A percentile compares a stretch with the other conserved stretches of the same genome.
phyloP scores from a whole-genome alignment of 352 stramenopile species.

The Salisapilia sapeloensis region DNA sequence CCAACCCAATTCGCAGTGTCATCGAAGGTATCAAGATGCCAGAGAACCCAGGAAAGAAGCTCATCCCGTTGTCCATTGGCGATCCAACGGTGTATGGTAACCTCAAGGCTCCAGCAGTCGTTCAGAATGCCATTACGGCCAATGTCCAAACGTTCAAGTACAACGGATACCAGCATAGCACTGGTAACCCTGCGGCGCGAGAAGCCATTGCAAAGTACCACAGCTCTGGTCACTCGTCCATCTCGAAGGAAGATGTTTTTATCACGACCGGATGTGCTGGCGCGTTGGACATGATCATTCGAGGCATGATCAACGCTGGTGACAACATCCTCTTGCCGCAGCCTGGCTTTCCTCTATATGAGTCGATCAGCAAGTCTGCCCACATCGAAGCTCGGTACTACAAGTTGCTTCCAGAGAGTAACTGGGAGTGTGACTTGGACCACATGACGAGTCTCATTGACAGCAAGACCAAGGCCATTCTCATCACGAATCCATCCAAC shows the following conservation, averaged over 20 bases:
- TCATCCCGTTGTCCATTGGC: constrained; percentile 87
- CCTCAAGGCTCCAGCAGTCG: constrained; percentile 76
- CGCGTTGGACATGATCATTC: no score
- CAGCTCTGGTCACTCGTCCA: no score
- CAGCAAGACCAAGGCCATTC: constrained; percentile 75
- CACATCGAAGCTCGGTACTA: constrained; percentile 88
- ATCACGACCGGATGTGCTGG: no score
- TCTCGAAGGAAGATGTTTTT: no score
- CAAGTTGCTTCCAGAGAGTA: constrained; percentile 63
- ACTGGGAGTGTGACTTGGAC: constrained; percentile 88
- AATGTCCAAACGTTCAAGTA: constrained; percentile 65
- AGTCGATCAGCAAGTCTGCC: constrained; percentile 87
- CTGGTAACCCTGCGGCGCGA: constrained; percentile 68
- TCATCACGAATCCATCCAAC: constrained; percentile 95
- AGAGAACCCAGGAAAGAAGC: constrained; percentile 68
- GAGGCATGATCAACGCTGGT: no score
- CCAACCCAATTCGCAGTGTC: constrained; percentile 91
- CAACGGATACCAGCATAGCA: constrained; percentile 89
- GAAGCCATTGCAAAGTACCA: constrained; percentile 85
- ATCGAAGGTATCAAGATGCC: constrained; percentile 90
- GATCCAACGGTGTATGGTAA: constrained; percentile 91
- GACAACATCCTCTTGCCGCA: constrained; percentile 88
- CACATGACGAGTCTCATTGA: constrained; percentile 82
- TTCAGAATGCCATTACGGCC: constrained; percentile 58
- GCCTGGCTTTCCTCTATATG: constrained; percentile 91